Conservation (phyloP, 768 basidiomycete genomes). For the Leucogyrophana mollusca region DNA sequence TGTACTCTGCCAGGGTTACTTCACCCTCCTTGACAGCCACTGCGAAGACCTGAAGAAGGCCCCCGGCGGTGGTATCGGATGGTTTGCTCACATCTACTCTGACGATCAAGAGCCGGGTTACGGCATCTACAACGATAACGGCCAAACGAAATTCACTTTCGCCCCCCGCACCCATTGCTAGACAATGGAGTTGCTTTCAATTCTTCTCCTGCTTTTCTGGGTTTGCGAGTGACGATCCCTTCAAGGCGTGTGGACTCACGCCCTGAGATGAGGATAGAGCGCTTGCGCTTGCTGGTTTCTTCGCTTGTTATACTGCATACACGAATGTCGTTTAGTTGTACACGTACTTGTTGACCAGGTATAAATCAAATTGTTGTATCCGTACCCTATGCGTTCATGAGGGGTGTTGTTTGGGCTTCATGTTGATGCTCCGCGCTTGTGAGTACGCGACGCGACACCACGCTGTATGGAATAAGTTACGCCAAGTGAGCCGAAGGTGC, state of each 20-base stretch:
- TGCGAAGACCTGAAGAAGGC: slow-evolving; percentile 62
- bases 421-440: background rate
- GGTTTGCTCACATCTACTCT: slow-evolving; percentile 82
- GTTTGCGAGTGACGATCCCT: background rate
- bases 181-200: background rate
- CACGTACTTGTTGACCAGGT: no score
- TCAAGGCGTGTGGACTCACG: background rate
- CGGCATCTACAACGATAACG: slow-evolving; percentile 55
- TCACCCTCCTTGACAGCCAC: slow-evolving; percentile 56
- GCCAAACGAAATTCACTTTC: slow-evolving; percentile 61
- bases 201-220: no score
- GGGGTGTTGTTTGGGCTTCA: no score
- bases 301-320: no score
- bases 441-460: no score
- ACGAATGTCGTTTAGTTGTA: no score
- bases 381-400: no score
- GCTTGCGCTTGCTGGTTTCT: background rate
- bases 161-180: slow-evolving; percentile 62
- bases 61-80: slow-evolving; percentile 64
- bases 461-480: no score
- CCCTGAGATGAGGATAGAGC: background rate
- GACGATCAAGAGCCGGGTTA: slow-evolving; percentile 68
- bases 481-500: no score
- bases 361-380: no score
- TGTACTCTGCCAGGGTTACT: slow-evolving; percentile 50